A percentile compares a stretch with the other conserved stretches of the same genome.
Evolutionary conservation across 2,329 filamentous ascomycete genomes (phyloP).

Genomic region (Cladosporium austrohemisphaericum): DNA sequence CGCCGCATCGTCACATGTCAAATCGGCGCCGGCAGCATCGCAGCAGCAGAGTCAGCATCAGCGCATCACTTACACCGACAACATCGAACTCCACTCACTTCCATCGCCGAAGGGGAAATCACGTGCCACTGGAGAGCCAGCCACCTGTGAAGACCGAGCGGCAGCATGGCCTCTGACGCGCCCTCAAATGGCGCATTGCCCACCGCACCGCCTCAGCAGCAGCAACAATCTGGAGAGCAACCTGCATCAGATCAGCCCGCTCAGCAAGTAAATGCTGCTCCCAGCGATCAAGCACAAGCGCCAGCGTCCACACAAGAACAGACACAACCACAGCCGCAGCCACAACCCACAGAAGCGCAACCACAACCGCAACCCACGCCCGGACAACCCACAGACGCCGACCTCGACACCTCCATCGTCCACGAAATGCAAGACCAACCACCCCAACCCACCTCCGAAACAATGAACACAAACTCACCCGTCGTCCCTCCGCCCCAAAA

Average conservation of each 20-base stretch:
- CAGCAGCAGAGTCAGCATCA: slow-evolving; percentile 16
- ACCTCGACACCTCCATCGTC: slow-evolving; percentile 40
- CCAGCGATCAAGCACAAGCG: neutral
- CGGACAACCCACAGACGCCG: slow-evolving; percentile 26
- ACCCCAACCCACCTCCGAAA: slow-evolving; percentile 58
- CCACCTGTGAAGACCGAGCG: neutral
- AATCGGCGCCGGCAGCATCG: slow-evolving; percentile 18
- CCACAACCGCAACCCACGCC: neutral
- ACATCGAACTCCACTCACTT: slow-evolving; percentile 3
- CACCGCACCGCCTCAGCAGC: neutral
- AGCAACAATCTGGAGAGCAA: slow-evolving; percentile 10
- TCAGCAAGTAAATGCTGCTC: neutral
- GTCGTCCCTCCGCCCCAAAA: slow-evolving; percentile 30
- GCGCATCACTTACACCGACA: slow-evolving; percentile 3
- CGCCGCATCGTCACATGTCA: slow-evolving; percentile 5
- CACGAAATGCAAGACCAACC: slow-evolving; percentile 35
- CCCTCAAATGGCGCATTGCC: slow-evolving; percentile 13
- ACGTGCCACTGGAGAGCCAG: slow-evolving; percentile 8
- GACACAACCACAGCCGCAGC: slow-evolving; percentile 2
- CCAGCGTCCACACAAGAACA: slow-evolving; percentile 2
- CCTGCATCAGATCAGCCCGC: neutral
- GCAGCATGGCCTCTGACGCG: slow-evolving; percentile 2
- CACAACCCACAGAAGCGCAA: neutral
- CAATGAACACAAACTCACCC: slow-evolving; percentile 20
- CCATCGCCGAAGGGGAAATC: neutral